Conservation (phyloP, 2,329 filamentous ascomycete species). For the Periglandula ipomoeae region DNA sequence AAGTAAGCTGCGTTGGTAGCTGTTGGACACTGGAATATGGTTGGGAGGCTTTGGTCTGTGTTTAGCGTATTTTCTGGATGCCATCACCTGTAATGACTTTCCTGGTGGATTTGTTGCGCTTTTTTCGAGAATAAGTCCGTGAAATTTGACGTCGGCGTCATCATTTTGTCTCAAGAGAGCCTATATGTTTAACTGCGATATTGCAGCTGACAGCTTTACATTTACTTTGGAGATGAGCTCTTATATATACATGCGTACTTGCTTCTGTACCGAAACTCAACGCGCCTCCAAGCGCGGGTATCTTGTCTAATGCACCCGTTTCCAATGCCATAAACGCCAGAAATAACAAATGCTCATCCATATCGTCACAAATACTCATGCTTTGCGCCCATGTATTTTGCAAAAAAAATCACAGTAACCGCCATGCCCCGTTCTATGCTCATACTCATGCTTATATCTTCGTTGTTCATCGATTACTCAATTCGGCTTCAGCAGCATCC, state of each 20-base stretch:
- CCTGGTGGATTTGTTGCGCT: too few relatives aligned
- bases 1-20: not conserved
- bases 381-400: not conserved
- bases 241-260: not conserved
- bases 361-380: not conserved
- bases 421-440: not conserved
- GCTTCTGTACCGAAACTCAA: not conserved
- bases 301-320: constrained; percentile 5
- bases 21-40: not conserved
- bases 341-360: not conserved
- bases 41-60: too few relatives aligned
- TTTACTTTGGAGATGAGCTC: not conserved
- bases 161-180: too few relatives aligned
- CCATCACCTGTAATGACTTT: too few relatives aligned
- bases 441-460: not conserved
- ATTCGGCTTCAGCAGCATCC: constrained; percentile 16
- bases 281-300: constrained; percentile 5
- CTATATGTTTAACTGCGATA: too few relatives aligned
- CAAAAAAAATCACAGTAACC: not conserved
- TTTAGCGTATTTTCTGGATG: too few relatives aligned
- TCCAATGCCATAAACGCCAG: constrained; percentile 3
- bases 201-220: not conserved
- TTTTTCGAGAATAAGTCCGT: too few relatives aligned
- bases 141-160: too few relatives aligned
- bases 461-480: not conserved